A percentile compares a stretch with the other conserved stretches of the same genome.
These are phyloP conservation scores for Immersiporthe knoxdaviesiana DNA, from an alignment of 2,329 filamentous ascomycete species.

Conservation along the genomic window DNA sequence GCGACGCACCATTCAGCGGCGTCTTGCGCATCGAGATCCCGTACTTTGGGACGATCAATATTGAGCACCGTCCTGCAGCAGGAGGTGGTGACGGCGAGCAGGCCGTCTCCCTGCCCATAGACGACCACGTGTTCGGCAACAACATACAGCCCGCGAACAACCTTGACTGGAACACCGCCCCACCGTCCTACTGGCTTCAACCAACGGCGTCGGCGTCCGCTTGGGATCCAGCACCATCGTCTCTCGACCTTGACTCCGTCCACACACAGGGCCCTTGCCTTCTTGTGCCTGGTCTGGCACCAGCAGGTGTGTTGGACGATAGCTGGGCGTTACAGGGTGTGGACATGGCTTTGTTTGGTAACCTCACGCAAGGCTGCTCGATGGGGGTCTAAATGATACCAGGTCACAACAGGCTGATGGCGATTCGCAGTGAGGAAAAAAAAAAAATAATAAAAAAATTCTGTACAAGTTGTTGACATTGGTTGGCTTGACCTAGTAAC, in stretches of 20 bases:
- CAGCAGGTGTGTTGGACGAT: slow-evolving; percentile 29
- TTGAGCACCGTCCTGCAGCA: slow-evolving; percentile 32
- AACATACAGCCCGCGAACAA: background rate
- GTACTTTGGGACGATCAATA: slow-evolving; percentile 45
- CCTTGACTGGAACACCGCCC: slow-evolving; percentile 8
- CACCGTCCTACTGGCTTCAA: background rate
- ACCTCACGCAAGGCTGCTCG: slow-evolving; percentile 18
- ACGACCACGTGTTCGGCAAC: slow-evolving; percentile 7
- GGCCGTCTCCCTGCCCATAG: background rate
- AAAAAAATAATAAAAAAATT: too few species aligned
- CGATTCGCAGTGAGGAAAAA: background rate
- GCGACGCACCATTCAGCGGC: slow-evolving; percentile 25
- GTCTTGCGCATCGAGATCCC: slow-evolving; percentile 46
- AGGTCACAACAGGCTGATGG: background rate
- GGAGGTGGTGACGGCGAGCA: background rate
- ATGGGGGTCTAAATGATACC: too few species aligned
- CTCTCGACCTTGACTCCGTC: background rate
- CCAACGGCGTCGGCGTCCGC: background rate
- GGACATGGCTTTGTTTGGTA: slow-evolving; percentile 36
- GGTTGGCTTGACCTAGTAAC: background rate
- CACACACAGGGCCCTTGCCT: background rate
- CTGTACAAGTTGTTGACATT: background rate
- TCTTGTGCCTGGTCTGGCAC: slow-evolving; percentile 29
- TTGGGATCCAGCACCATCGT: background rate
- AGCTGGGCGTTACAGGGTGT: slow-evolving; percentile 39